Base-by-base conservation (phyloP, 306 rosid genomes). In the Crataegus laevigata region DNA sequence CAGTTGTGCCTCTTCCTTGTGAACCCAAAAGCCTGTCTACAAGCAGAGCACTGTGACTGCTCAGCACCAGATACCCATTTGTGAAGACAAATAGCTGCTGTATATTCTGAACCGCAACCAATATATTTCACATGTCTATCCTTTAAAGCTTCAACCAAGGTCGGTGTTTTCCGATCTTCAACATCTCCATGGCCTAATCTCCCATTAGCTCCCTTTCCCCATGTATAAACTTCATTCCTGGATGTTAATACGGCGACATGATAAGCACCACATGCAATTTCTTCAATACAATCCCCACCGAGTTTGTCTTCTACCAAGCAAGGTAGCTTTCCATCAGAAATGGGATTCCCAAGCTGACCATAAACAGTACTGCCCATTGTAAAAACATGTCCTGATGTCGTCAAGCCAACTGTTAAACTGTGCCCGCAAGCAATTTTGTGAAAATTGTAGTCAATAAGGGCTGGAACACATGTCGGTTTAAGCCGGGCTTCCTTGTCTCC, bases 181-280 rank as follows among this genome's bases (percentile, higher is more conserved):
- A 90, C 28, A 77, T 94, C 99, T 38, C 99, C 99, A 73, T 96
- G 99, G 77, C 99, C 99, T 84, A 96, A 84, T 84, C 99, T 90
- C 79, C 99, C 99, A 84, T 92, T 96, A 73, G 97, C 96, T 76
- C 99, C 99, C 86, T 96, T 96, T 66, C 99, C 99, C 99, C 99
- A 96, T 4, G 99, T 96, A 83, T 82, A 96, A 85, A 96, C 97
- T 87, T 96, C 99, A 92, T 96, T 92, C 85, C 84, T 81, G 55
- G 96, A 87, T 42, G 97, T 96, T 74, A 96, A 84, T 57, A 89
- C 90, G 45, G 94, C 96, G 54, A 96, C 92, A 82, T 96, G 98
- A 89, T 96, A 96, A 24, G 98, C 93, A 84, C 99, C 99, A 83
- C 98, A 92, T 11, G 98, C 90, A 79, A 96, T 86, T 78, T 94